These are phyloP conservation scores for Plasmodium adleri DNA, from an alignment of 169 alveolate genomes.

Conservation along the genomic window DNA sequence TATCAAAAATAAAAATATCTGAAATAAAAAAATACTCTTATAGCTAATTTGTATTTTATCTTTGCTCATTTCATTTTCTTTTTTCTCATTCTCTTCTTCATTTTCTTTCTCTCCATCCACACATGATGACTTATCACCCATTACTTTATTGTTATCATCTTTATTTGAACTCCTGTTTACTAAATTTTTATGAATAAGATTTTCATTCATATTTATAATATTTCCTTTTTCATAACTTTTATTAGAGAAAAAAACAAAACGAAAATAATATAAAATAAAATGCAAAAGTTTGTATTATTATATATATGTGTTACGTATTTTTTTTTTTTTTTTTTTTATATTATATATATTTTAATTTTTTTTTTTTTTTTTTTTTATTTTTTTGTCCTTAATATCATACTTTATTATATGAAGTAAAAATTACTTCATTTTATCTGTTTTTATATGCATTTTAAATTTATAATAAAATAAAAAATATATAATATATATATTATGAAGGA, in stretches of 20 bases:
- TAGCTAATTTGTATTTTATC: constrained; percentile 20
- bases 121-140: neutral
- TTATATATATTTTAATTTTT: neutral
- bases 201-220: constrained; percentile 59
- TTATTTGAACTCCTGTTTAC: neutral
- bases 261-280: no score
- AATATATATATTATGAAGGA: no score
- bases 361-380: constrained; percentile 6
- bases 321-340: neutral
- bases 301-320: no score
- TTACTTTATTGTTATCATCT: neutral
- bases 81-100: constrained; percentile 13
- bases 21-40: constrained; percentile 56
- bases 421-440: neutral
- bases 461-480: no score
- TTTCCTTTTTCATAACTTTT: constrained; percentile 1
- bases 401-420: constrained; percentile 10
- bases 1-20: constrained; percentile 35
- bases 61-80: constrained; percentile 2
- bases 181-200: neutral
- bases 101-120: constrained; percentile 11
- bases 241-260: neutral
- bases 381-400: neutral
- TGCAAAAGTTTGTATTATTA: no score
- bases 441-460: constrained; percentile 1